These are phyloP conservation scores for Halophytophthora polymorphica DNA, from an alignment of 352 stramenopile genomes.

Conservation along the genomic window DNA sequence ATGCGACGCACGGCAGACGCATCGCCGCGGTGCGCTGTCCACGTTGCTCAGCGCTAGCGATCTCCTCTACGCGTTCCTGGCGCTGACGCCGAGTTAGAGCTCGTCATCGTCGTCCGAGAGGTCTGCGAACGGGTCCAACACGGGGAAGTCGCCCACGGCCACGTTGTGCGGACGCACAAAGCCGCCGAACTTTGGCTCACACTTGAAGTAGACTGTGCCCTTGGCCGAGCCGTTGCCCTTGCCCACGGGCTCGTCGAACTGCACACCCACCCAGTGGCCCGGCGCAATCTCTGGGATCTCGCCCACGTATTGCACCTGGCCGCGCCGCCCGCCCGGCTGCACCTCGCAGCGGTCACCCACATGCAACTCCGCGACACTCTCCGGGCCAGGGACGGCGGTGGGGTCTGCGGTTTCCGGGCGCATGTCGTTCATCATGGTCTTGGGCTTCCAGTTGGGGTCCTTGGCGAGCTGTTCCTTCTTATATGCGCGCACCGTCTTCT, in stretches of 20 bases:
- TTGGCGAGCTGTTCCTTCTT: conserved; percentile 94
- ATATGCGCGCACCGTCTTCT: conserved; percentile 97
- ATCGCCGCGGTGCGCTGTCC: too few relatives aligned
- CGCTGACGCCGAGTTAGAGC: conserved; percentile 29
- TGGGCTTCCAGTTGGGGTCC: conserved; percentile 94
- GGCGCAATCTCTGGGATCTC: conserved; percentile 86
- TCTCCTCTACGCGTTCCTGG: background rate
- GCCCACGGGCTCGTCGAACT: conserved; percentile 96
- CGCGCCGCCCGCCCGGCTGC: conserved; percentile 91
- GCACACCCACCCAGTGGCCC: conserved; percentile 94
- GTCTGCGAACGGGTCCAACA: conserved; percentile 76
- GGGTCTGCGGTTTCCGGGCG: conserved; percentile 26
- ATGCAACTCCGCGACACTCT: conserved; percentile 80
- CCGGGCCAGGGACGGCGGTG: conserved; percentile 46
- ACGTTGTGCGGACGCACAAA: conserved; percentile 96
- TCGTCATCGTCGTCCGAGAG: conserved; percentile 77
- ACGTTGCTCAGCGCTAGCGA: background rate
- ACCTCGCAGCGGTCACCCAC: conserved; percentile 97
- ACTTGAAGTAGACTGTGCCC: conserved; percentile 92
- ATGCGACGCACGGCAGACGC: background rate
- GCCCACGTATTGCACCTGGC: conserved; percentile 91
- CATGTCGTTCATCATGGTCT: conserved; percentile 60
- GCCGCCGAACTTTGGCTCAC: conserved; percentile 87
- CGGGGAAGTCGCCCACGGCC: conserved; percentile 90
- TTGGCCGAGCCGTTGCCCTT: conserved; percentile 92